Conservation (phyloP, 2,329 filamentous ascomycete species). For the Venturia nashicola region DNA sequence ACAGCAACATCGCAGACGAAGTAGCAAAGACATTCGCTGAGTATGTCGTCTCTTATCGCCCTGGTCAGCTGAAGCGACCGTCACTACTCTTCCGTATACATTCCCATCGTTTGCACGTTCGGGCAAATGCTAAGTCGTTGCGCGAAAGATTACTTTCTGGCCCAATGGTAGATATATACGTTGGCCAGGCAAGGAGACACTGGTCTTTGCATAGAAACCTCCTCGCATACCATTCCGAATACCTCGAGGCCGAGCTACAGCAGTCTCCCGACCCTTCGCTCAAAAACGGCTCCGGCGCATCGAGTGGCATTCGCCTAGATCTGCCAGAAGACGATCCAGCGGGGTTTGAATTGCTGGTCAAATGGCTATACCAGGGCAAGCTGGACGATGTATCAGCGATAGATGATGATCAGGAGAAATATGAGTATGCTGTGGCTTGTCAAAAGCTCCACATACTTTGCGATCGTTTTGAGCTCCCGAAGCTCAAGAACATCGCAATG, state of each 20-base stretch:
- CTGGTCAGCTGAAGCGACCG: constrained; percentile 14
- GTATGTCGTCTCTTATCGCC: constrained; percentile 7
- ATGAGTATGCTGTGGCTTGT: constrained; percentile 41
- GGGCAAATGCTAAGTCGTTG: constrained; percentile 32
- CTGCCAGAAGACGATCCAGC: constrained; percentile 36
- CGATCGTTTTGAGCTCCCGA: constrained; percentile 36
- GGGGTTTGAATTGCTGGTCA: constrained; percentile 42
- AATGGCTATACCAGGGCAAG: constrained; percentile 44
- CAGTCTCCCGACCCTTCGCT: constrained; percentile 18
- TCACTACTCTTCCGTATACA: constrained; percentile 23
- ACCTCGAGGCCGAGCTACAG: constrained; percentile 26
- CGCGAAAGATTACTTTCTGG: constrained; percentile 41
- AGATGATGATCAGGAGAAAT: constrained; percentile 34
- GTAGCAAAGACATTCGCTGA: constrained; percentile 11
- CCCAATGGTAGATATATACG: constrained; percentile 38
- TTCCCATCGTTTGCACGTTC: constrained; percentile 25
- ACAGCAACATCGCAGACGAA: constrained; percentile 8
- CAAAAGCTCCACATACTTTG: constrained; percentile 42
- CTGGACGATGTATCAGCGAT: constrained; percentile 37
- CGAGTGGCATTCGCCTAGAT: constrained; percentile 27
- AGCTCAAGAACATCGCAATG: constrained; percentile 41
- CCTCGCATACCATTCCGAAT: constrained; percentile 39
- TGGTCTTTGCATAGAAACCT: constrained; percentile 42
- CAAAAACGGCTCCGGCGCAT: constrained; percentile 15
- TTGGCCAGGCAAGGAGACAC: constrained; percentile 33